phyloP scores from a whole-genome alignment of 768 basidiomycete species.

The Amylocystis lapponica region DNA sequence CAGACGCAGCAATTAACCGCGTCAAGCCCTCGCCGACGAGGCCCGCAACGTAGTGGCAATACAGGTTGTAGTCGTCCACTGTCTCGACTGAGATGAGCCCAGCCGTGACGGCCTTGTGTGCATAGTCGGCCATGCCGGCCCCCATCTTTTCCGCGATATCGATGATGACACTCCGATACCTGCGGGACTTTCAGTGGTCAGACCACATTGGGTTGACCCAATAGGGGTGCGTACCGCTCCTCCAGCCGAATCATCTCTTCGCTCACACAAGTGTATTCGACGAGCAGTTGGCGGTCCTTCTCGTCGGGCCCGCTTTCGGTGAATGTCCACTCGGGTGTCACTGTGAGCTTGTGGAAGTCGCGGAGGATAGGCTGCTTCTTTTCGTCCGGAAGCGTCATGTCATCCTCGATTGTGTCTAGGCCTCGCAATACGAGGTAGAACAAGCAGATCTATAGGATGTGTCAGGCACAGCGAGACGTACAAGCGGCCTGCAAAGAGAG shows the following conservation, averaged over 20 bases:
- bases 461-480: background rate
- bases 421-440: slow-evolving; percentile 94
- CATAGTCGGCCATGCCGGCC: slow-evolving; percentile 92
- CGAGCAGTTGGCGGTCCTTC: slow-evolving; percentile 79
- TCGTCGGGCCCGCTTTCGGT: slow-evolving; percentile 78
- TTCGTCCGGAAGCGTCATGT: slow-evolving; percentile 89
- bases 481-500: too few species aligned
- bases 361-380: slow-evolving; percentile 84
- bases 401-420: slow-evolving; percentile 97
- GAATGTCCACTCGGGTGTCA: slow-evolving; percentile 85
- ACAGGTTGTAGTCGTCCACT: slow-evolving; percentile 87
- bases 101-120: slow-evolving; percentile 72
- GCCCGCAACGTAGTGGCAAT: slow-evolving; percentile 98
- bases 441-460: slow-evolving; percentile 64
- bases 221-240: slow-evolving; percentile 43
- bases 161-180: slow-evolving; percentile 75
- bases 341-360: slow-evolving; percentile 71
- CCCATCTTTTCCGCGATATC: slow-evolving; percentile 87
- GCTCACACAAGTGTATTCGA: slow-evolving; percentile 77
- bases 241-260: slow-evolving; percentile 71
- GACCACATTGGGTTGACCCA: background rate
- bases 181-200: slow-evolving; percentile 28
- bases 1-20: slow-evolving; percentile 79
- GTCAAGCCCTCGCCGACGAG: slow-evolving; percentile 95
- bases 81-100: slow-evolving; percentile 67